These are phyloP conservation scores for Agrocybe chaxingu DNA, from an alignment of 768 basidiomycete species.

Conservation along the genomic window DNA sequence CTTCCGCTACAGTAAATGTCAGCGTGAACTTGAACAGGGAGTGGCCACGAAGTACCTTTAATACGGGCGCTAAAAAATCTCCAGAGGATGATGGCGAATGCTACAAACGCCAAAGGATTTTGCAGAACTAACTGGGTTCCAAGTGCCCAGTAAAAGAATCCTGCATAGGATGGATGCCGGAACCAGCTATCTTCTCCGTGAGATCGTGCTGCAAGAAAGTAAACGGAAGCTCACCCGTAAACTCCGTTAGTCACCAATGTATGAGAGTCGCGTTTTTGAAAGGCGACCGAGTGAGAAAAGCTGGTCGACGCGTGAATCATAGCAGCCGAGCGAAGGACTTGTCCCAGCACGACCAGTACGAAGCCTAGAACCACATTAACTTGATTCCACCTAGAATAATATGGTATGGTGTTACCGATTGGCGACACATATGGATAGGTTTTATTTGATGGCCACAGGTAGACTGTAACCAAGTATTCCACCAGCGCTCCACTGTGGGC, in stretches of 20 bases:
- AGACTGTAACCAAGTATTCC: constrained; percentile 76
- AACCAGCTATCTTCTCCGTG: constrained; percentile 52
- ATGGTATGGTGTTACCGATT: constrained; percentile 43
- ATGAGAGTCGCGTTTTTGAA: constrained; percentile 70
- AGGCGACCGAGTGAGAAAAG: constrained; percentile 89
- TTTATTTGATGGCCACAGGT: constrained; percentile 67
- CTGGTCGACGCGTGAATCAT: constrained; percentile 95
- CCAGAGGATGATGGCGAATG: constrained; percentile 72
- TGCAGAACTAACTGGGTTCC: constrained; percentile 91
- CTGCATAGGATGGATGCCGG: constrained; percentile 94
- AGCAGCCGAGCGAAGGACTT: constrained; percentile 79
- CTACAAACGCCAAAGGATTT: constrained; percentile 71
- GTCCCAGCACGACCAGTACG: constrained; percentile 61
- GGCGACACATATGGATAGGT: constrained; percentile 51
- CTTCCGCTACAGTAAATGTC: constrained; percentile 60
- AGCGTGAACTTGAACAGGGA: background rate
- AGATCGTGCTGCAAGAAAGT: background rate
- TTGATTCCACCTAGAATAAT: background rate
- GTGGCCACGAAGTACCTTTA: constrained; percentile 42
- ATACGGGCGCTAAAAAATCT: constrained; percentile 85
- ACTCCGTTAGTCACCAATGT: constrained; percentile 84
- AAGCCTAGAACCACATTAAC: constrained; percentile 48
- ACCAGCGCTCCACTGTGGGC: constrained; percentile 75
- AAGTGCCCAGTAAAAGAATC: constrained; percentile 97
- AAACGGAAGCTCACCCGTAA: constrained; percentile 59